These are phyloP conservation scores for Colletotrichum paranaense DNA, from an alignment of 2,329 filamentous ascomycete species.

Conservation along the genomic window DNA sequence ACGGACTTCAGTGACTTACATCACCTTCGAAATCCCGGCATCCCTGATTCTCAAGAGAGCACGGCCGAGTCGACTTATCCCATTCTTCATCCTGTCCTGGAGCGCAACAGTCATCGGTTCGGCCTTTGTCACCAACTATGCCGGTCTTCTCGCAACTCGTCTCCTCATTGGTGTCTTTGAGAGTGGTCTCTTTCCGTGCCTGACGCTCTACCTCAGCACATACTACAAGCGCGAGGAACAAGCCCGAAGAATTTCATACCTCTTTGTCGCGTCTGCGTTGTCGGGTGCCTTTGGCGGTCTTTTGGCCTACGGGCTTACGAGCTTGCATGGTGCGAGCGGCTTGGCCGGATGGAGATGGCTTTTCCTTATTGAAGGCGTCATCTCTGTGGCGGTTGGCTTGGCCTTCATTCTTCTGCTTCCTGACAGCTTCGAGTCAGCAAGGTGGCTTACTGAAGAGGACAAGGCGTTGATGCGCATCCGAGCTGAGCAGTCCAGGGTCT, in stretches of 20 bases:
- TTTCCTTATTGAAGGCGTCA: constrained; percentile 62
- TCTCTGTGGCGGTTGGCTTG: constrained; percentile 58
- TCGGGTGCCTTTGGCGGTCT: constrained; percentile 51
- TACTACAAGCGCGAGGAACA: constrained; percentile 50
- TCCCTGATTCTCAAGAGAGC: constrained; percentile 46
- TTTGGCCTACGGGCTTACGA: constrained; percentile 59
- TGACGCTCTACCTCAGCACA: constrained; percentile 51
- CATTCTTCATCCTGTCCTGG: constrained; percentile 52
- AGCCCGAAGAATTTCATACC: constrained; percentile 51
- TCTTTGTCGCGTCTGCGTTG: constrained; percentile 58
- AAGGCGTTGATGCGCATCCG: constrained; percentile 62
- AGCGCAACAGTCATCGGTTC: constrained; percentile 59
- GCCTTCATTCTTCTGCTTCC: constrained; percentile 48
- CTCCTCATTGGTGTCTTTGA: constrained; percentile 60
- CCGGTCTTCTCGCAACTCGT: constrained; percentile 55
- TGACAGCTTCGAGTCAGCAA: constrained; percentile 57
- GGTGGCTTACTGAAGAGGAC: constrained; percentile 60
- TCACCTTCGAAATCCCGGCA: constrained; percentile 52
- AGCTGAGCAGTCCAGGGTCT: constrained; percentile 52
- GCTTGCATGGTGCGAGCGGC: constrained; percentile 48
- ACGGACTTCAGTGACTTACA: constrained; percentile 66
- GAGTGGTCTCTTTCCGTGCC: constrained; percentile 60
- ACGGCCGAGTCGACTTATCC: constrained; percentile 45
- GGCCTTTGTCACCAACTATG: constrained; percentile 55
- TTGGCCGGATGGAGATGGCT: constrained; percentile 61